Percentiles rank a stretch among this genome's conserved stretches.
Conservation (phyloP, 768 basidiomycete species). For the Candolleomyces eurysporus region DNA sequence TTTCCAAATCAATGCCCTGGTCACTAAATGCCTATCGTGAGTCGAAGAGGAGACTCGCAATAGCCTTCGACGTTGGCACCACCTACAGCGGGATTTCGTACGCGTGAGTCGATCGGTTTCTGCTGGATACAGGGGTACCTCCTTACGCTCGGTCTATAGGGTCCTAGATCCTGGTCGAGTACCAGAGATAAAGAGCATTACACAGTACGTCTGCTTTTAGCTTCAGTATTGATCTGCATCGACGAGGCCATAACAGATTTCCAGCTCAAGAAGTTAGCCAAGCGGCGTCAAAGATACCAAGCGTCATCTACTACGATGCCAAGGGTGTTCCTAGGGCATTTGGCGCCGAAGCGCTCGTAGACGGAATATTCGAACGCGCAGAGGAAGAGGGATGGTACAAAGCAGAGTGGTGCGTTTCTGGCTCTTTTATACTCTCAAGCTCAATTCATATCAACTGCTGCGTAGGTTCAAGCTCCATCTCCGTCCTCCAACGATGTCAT, state of each 20-base stretch:
- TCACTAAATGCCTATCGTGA: not conserved
- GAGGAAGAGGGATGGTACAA: constrained; percentile 43
- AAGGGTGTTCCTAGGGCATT: constrained; percentile 34
- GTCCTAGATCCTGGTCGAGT: constrained; percentile 38
- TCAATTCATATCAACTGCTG: constrained; percentile 4
- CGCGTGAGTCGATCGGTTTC: not conserved
- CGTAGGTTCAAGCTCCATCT: constrained; percentile 26
- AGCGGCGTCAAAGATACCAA: constrained; percentile 45
- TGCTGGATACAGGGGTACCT: not conserved
- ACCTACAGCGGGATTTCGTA: not conserved
- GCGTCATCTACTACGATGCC: constrained; percentile 42
- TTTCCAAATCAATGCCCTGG: not conserved
- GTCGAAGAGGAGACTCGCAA: not conserved
- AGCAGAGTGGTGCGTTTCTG: constrained; percentile 41
- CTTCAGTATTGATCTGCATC: not conserved
- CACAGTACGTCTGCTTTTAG: constrained; percentile 8
- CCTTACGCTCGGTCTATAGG: constrained; percentile 7
- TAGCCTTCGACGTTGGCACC: not conserved
- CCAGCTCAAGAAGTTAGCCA: constrained; percentile 39
- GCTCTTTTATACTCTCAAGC: not conserved
- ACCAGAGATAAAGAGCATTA: constrained; percentile 18
- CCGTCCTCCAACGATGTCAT: not conserved
- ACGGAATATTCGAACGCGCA: constrained; percentile 33
- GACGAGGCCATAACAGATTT: constrained; percentile 26
- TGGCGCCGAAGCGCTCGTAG: constrained; percentile 41